A percentile compares a stretch with the other conserved stretches of the same genome.
Conservation (phyloP, 768 basidiomycete genomes). For the Boletus vinaceobasis region DNA sequence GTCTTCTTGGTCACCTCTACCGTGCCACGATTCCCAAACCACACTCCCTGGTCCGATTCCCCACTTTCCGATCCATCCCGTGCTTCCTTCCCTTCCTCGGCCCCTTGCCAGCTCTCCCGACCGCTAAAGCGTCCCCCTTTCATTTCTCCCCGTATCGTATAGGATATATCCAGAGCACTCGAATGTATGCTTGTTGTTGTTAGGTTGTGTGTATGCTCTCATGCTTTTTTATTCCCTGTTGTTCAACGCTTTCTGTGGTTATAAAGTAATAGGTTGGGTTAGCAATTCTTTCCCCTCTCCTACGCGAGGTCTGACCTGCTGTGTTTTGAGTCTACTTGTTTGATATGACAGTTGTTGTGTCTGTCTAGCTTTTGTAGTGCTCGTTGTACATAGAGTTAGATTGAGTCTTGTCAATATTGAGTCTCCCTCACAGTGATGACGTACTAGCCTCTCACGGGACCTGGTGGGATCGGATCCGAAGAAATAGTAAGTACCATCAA, state of each 20-base stretch:
- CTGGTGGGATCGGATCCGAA: too few species aligned
- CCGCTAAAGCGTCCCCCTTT: background rate
- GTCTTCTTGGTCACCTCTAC: background rate
- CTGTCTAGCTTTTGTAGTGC: constrained; percentile 4
- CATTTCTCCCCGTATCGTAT: constrained; percentile 4
- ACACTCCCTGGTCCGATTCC: background rate
- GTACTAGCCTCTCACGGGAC: too few species aligned
- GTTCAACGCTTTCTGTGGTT: constrained; percentile 1
- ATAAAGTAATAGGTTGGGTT: constrained; percentile 3
- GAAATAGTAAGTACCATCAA: background rate
- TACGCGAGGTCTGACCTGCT: background rate
- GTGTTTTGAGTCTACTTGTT: background rate
- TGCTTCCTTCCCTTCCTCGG: background rate
- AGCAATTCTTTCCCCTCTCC: background rate
- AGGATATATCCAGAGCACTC: constrained; percentile 9
- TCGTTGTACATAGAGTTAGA: constrained; percentile 4
- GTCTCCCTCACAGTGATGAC: too few species aligned
- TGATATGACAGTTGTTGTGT: background rate
- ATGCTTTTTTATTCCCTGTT: constrained; percentile 9
- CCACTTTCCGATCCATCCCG: background rate
- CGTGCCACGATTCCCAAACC: background rate
- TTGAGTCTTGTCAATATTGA: background rate
- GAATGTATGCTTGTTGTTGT: constrained; percentile 20
- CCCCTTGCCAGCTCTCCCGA: background rate
- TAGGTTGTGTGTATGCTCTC: constrained; percentile 15